Conservation (phyloP, 208 protist species). For the Trypanosoma lewisi region DNA sequence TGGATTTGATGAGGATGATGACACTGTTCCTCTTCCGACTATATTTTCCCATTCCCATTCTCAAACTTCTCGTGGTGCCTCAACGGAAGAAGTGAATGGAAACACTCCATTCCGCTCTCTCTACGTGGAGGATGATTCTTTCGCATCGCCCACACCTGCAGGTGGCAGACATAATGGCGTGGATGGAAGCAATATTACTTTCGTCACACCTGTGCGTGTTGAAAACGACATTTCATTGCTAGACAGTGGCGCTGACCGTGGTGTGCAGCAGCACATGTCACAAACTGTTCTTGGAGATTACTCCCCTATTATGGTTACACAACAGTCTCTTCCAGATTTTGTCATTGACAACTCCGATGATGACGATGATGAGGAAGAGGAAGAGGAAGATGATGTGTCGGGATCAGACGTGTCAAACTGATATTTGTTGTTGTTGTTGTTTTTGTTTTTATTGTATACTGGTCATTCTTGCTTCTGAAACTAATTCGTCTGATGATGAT, state of each 20-base stretch:
- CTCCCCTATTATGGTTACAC: slow-evolving; percentile 57
- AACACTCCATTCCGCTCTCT: slow-evolving; percentile 3
- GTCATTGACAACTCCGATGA: slow-evolving; percentile 17
- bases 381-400: slow-evolving; percentile 19
- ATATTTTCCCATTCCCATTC: background rate
- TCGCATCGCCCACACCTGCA: background rate
- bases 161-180: background rate
- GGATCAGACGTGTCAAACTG: background rate
- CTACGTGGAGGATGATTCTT: slow-evolving; percentile 38
- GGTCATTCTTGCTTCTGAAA: too few relatives aligned
- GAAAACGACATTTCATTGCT: background rate
- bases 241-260: slow-evolving; percentile 1
- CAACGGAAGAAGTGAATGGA: background rate
- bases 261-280: background rate
- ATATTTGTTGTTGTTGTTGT: background rate
- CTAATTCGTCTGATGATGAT: too few relatives aligned
- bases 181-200: background rate
- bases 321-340: slow-evolving; percentile 52
- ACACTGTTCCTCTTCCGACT: slow-evolving; percentile 6
- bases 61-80: background rate
- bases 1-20: slow-evolving; percentile 48
- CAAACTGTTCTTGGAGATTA: background rate
- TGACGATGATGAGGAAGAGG: slow-evolving; percentile 16
- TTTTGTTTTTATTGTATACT: slow-evolving; percentile 3
- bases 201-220: background rate